A percentile compares a stretch with the other conserved stretches of the same genome.
Evolutionary conservation across 805 yeast genomes (phyloP).

Genomic region (Ogataea philodendri): DNA sequence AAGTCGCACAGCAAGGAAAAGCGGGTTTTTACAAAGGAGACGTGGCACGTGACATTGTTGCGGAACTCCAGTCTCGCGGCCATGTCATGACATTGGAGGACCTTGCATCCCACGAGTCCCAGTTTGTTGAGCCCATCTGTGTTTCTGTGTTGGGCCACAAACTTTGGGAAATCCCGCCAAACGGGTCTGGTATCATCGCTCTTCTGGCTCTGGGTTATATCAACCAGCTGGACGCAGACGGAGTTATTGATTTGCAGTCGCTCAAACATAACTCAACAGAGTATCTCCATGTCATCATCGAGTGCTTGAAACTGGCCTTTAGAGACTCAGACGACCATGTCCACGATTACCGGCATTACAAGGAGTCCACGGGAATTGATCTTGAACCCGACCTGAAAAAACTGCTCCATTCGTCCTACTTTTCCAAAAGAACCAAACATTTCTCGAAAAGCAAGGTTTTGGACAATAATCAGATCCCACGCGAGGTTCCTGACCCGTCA

Average conservation of each 20-base stretch:
- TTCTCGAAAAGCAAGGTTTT: conserved; percentile 42
- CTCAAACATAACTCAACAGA: conserved; percentile 66
- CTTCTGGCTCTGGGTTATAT: conserved; percentile 67
- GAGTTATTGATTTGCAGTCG: conserved; percentile 40
- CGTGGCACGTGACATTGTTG: conserved; percentile 64
- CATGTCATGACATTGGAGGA: conserved; percentile 59
- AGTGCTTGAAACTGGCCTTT: conserved; percentile 68
- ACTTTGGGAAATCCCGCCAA: conserved; percentile 84
- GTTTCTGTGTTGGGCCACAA: conserved; percentile 50
- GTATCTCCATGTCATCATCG: conserved; percentile 67
- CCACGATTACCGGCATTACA: conserved; percentile 51
- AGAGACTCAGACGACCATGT: conserved; percentile 74
- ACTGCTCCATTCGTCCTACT: conserved; percentile 49
- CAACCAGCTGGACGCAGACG: conserved; percentile 47
- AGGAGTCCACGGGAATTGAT: conserved; percentile 16
- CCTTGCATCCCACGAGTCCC: conserved; percentile 53
- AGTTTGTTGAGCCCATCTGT: conserved; percentile 63
- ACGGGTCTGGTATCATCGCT: conserved; percentile 79
- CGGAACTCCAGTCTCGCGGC: conserved; percentile 49
- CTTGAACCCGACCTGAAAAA: conserved; percentile 31
- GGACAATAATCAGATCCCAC: conserved; percentile 31
- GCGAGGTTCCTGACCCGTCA: conserved; percentile 50
- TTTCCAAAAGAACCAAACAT: conserved; percentile 46
- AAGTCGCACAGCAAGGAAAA: conserved; percentile 56
- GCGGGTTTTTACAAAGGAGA: conserved; percentile 68